These are phyloP conservation scores for Fusarium ambrosium DNA, from an alignment of 2,329 filamentous ascomycete species.

Conservation along the genomic window DNA sequence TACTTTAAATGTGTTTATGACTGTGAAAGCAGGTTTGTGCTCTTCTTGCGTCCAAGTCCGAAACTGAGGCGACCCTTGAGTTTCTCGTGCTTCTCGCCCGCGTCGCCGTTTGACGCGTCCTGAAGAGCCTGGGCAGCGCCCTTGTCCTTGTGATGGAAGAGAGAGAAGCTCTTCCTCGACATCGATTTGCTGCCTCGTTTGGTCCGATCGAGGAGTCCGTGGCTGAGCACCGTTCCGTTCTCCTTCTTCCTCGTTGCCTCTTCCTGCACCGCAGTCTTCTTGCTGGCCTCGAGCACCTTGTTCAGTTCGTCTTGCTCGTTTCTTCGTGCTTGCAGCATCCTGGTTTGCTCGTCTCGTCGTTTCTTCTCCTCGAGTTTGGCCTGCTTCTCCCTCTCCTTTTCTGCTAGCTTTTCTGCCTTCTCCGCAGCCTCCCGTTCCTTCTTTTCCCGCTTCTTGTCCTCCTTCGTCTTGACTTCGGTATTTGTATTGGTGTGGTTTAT, in stretches of 20 bases:
- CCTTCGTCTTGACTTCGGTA: conserved; percentile 63
- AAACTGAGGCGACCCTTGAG: conserved; percentile 76
- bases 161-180: conserved; percentile 80
- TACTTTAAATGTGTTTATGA: conserved; percentile 18
- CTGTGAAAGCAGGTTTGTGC: conserved; percentile 60
- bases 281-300: conserved; percentile 76
- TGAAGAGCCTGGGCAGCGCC: conserved; percentile 43
- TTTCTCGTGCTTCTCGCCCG: conserved; percentile 61
- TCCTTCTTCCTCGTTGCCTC: conserved; percentile 58
- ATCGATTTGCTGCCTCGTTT: conserved; percentile 83
- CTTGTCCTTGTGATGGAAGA: conserved; percentile 69
- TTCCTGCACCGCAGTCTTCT: conserved; percentile 70
- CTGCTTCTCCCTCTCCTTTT: conserved; percentile 53
- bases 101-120: conserved; percentile 38
- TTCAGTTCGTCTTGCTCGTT: conserved; percentile 74
- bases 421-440: conserved; percentile 72
- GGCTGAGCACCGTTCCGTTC: conserved; percentile 52
- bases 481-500: conserved; percentile 40
- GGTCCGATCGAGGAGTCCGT: conserved; percentile 73
- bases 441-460: conserved; percentile 75
- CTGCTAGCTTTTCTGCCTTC: conserved; percentile 70
- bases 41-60: conserved; percentile 79
- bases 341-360: conserved; percentile 67
- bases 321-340: conserved; percentile 64
- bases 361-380: conserved; percentile 61